phyloP scores from a whole-genome alignment of 768 basidiomycete genomes.

The Leucosporidium scottii region DNA sequence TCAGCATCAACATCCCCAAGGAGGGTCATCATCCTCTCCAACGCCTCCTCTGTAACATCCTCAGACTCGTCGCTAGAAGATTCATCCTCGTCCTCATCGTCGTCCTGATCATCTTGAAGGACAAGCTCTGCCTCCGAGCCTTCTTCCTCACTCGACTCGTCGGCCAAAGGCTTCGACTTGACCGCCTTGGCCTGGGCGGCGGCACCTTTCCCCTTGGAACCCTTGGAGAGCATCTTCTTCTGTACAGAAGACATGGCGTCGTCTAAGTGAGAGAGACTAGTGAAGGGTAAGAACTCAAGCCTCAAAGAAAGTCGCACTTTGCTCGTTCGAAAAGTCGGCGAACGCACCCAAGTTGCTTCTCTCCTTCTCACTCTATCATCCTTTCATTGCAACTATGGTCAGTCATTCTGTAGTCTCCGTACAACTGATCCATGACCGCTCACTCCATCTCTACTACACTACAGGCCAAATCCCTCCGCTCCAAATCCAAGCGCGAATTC shows the following conservation, averaged over 20 bases:
- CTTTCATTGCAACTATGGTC: not conserved
- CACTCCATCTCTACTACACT: not conserved
- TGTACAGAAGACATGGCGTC: not conserved
- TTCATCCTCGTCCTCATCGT: conserved; percentile 41
- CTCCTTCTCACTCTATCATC: not conserved
- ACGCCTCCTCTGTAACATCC: conserved; percentile 50
- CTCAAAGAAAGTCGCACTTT: not conserved
- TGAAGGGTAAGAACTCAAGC: not conserved
- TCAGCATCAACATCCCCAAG: conserved; percentile 22
- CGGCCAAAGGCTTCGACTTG: not conserved
- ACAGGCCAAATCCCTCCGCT: conserved; percentile 26
- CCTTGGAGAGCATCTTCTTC: not conserved
- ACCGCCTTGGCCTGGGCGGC: not conserved
- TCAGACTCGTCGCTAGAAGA: conserved; percentile 37
- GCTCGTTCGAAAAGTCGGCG: conserved; percentile 1
- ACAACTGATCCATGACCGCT: not conserved
- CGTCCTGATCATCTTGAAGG: conserved; percentile 2
- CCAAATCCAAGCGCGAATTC: conserved; percentile 14
- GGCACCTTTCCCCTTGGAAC: not conserved
- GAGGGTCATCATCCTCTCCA: conserved; percentile 39
- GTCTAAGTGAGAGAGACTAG: too few relatives aligned
- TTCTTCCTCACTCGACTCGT: conserved; percentile 17
- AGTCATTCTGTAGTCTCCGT: too few relatives aligned
- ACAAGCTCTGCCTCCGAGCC: conserved; percentile 1
- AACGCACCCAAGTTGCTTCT: not conserved